Evolutionary conservation across 495 filamentous ascomycete genomes (phyloP).

Genomic region (Thozetella sp.): DNA sequence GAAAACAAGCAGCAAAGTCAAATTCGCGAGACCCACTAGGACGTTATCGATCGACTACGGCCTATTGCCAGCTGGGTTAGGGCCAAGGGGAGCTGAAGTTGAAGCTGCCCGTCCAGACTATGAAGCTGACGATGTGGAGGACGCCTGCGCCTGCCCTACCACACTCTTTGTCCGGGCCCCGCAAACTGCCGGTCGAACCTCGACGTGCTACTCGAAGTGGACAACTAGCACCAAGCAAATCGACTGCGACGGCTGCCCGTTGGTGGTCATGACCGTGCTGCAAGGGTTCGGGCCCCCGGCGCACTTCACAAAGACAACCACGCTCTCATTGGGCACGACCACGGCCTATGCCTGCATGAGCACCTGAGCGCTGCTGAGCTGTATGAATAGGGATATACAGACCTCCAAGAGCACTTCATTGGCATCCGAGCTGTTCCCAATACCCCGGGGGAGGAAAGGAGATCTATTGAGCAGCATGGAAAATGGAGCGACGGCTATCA

Average conservation of each 20-base stretch:
- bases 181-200: conserved; percentile 20
- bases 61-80: not conserved
- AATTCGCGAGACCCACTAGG: too few relatives aligned
- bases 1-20: not conserved
- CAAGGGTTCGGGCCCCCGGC: conserved; percentile 22
- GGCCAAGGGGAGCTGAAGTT: not conserved
- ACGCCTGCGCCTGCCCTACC: conserved; percentile 19
- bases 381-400: too few relatives aligned
- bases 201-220: conserved; percentile 20
- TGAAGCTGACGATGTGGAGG: not conserved
- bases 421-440: too few relatives aligned
- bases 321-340: conserved; percentile 21
- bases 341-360: conserved; percentile 25
- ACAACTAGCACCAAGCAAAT: conserved; percentile 21
- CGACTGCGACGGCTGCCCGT: conserved; percentile 22
- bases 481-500: too few relatives aligned
- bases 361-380: too few relatives aligned
- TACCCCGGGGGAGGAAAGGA: too few relatives aligned
- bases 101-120: not conserved
- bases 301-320: conserved; percentile 24
- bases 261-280: conserved; percentile 20
- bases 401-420: too few relatives aligned
- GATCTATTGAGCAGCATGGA: too few relatives aligned
- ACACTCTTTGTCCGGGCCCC: conserved; percentile 21
- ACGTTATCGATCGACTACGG: not conserved